phyloP scores from a whole-genome alignment of 2,329 filamentous ascomycete species.

The Sordariomycetes sp. region DNA sequence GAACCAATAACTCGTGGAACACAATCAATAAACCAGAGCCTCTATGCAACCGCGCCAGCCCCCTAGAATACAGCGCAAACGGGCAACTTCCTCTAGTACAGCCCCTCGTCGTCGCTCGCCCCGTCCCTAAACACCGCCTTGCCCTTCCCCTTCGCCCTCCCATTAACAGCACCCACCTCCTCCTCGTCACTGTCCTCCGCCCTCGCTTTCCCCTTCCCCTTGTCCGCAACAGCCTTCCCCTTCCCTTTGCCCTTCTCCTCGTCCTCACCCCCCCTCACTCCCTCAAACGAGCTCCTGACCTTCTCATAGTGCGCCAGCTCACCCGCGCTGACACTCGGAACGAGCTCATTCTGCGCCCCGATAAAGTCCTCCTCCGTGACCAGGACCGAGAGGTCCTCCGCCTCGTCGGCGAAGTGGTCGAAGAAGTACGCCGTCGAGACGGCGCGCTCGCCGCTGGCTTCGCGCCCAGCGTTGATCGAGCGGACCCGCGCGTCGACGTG shows the following conservation, averaged over 20 bases:
- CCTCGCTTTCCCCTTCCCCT: slow-evolving; percentile 21
- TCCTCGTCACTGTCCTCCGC: slow-evolving; percentile 39
- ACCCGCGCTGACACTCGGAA: slow-evolving; percentile 88
- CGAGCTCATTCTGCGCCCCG: slow-evolving; percentile 70
- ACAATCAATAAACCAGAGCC: neutral
- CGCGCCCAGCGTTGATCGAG: slow-evolving; percentile 45
- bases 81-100: slow-evolving; percentile 31
- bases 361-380: slow-evolving; percentile 85
- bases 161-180: slow-evolving; percentile 19
- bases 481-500: slow-evolving; percentile 76
- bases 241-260: slow-evolving; percentile 17
- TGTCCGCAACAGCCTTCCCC: slow-evolving; percentile 8
- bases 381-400: slow-evolving; percentile 75
- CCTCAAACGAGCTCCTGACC: slow-evolving; percentile 77
- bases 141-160: slow-evolving; percentile 26
- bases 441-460: slow-evolving; percentile 23
- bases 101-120: slow-evolving; percentile 43
- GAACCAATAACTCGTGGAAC: neutral
- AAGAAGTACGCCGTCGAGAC: slow-evolving; percentile 92
- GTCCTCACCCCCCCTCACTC: slow-evolving; percentile 28
- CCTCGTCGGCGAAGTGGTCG: slow-evolving; percentile 68
- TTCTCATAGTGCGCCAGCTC: slow-evolving; percentile 85
- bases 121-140: slow-evolving; percentile 49
- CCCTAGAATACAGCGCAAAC: neutral
- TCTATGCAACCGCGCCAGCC: neutral